These are phyloP conservation scores for Neolentinus lepideus DNA, from an alignment of 1,284 basidiomycete genomes.

Conservation along the genomic window DNA sequence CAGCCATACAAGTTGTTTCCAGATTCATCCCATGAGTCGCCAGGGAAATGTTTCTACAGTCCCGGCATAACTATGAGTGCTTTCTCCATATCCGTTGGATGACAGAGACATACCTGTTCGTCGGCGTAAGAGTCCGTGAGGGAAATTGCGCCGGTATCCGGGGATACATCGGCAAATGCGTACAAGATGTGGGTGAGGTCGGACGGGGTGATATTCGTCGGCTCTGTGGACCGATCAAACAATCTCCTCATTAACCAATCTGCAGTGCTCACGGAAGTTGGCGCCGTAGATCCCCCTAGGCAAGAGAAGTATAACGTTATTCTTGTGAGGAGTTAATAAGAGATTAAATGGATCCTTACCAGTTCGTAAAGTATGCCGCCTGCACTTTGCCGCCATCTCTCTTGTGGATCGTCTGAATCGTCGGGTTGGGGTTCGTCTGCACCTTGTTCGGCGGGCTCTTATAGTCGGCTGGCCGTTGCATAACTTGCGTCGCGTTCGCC, in stretches of 20 bases:
- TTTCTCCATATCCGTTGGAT: constrained; percentile 4
- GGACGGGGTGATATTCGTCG: constrained; percentile 47
- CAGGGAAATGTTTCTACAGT: constrained; percentile 55
- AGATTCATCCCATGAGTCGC: constrained; percentile 52
- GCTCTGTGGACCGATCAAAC: constrained; percentile 31
- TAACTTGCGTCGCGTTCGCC: constrained; percentile 38
- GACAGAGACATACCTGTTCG: constrained; percentile 48
- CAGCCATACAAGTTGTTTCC: constrained; percentile 83
- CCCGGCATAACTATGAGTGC: background rate
- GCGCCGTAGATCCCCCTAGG: constrained; percentile 76
- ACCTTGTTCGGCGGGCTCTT: constrained; percentile 32
- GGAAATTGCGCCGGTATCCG: constrained; percentile 55
- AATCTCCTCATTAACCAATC: background rate
- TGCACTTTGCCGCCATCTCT: constrained; percentile 43
- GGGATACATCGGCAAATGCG: constrained; percentile 75
- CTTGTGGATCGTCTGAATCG: constrained; percentile 35
- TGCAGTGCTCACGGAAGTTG: constrained; percentile 54
- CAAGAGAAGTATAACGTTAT: constrained; percentile 12
- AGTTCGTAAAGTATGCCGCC: constrained; percentile 64
- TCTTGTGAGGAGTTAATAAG: background rate
- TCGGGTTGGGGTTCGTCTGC: constrained; percentile 27
- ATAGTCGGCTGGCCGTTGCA: constrained; percentile 47
- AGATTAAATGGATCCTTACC: constrained; percentile 25
- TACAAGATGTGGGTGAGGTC: constrained; percentile 78
- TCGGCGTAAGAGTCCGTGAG: constrained; percentile 84